Percentiles rank a stretch among this genome's conserved stretches.
Evolutionary conservation across 2,329 filamentous ascomycete genomes (phyloP).

Genomic region (Alternaria arborescens): DNA sequence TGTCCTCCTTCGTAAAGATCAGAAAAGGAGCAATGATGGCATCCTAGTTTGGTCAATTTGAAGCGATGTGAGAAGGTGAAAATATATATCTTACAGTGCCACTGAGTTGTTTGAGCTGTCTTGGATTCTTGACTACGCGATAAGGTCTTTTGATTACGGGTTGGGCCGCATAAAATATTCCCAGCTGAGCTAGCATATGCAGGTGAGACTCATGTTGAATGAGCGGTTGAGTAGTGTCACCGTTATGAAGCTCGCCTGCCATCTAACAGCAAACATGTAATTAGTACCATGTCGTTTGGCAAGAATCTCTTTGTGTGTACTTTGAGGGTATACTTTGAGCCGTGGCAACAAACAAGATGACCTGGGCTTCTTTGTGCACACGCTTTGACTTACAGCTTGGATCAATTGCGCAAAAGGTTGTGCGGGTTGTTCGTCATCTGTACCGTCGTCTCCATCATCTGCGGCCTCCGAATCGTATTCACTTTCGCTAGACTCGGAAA

Average conservation of each 20-base stretch:
- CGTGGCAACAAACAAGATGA: background rate
- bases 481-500: background rate
- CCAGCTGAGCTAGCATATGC: background rate
- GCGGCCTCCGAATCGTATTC: background rate
- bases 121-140: background rate
- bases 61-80: background rate
- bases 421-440: background rate
- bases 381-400: constrained; percentile 1
- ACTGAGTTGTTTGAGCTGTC: background rate
- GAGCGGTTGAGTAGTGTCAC: background rate
- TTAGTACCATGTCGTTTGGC: background rate
- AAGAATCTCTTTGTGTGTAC: background rate
- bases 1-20: constrained; percentile 55
- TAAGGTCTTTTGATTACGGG: background rate
- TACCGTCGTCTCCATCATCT: constrained; percentile 1
- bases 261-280: background rate
- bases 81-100: background rate
- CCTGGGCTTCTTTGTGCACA: background rate
- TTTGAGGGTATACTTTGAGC: background rate
- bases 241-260: background rate
- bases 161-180: background rate
- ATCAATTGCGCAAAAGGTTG: background rate
- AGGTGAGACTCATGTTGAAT: background rate
- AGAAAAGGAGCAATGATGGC: constrained; percentile 42
- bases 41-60: background rate